Conservation (phyloP, 1,284 basidiomycete species). For the Leucoagaricus sp. region DNA sequence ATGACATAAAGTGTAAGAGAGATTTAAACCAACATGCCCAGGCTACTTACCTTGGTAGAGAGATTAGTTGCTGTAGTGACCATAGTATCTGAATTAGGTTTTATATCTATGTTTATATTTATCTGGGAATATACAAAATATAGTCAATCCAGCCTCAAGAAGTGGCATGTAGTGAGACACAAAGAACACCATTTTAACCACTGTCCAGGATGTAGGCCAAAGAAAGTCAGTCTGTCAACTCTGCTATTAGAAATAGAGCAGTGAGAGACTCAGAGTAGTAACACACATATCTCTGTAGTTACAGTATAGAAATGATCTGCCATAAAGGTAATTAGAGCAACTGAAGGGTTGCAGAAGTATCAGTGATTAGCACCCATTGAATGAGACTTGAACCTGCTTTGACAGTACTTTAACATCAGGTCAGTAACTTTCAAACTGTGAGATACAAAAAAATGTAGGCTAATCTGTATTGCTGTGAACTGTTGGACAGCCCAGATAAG, state of each 20-base stretch:
- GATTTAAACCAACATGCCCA: no score
- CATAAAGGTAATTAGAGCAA: not conserved
- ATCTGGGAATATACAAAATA: no score
- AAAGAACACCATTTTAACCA: conserved; percentile 3
- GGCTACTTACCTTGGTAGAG: no score
- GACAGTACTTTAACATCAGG: not conserved
- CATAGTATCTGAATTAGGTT: no score
- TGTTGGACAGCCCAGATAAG: not conserved
- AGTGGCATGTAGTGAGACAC: not conserved
- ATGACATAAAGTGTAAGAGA: no score
- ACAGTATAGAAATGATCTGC: conserved; percentile 1
- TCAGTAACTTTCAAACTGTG: not conserved
- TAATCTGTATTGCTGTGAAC: not conserved
- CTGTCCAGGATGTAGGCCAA: conserved; percentile 1
- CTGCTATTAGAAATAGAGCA: not conserved
- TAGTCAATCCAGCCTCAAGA: not conserved
- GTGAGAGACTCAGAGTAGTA: not conserved
- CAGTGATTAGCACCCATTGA: not conserved
- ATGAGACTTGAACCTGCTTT: not conserved
- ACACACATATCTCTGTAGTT: not conserved
- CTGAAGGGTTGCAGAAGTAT: not conserved
- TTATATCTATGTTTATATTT: no score
- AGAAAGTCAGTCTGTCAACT: not conserved
- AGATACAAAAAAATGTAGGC: no score
- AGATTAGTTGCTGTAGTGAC: no score